phyloP scores from a whole-genome alignment of 768 basidiomycete genomes.

The Rhodosporidiobolus sp. region DNA sequence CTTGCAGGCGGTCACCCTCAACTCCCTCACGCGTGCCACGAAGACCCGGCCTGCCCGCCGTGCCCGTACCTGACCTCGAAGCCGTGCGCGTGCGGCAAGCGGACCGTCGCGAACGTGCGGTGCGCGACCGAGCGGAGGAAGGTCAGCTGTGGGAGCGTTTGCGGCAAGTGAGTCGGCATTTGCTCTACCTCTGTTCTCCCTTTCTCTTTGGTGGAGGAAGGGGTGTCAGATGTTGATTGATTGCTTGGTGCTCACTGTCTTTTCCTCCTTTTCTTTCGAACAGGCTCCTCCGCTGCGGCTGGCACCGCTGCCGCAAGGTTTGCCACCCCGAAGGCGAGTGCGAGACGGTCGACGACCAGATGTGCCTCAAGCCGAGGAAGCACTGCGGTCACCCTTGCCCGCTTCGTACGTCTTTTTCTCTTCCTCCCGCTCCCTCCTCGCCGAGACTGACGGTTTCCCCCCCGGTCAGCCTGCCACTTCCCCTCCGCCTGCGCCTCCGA shows the following conservation, averaged over 20 bases:
- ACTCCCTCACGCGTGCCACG: conserved; percentile 77
- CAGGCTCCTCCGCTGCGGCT: conserved; percentile 75
- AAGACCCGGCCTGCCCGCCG: conserved; percentile 72
- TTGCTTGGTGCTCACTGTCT: neutral
- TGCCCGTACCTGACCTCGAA: conserved; percentile 79
- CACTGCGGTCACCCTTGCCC: conserved; percentile 41
- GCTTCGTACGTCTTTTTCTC: conserved; percentile 9
- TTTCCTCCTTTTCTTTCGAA: neutral
- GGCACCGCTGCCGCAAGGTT: conserved; percentile 74
- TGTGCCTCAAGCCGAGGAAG: conserved; percentile 82
- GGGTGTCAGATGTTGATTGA: too few species aligned
- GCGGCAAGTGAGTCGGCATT: conserved; percentile 64
- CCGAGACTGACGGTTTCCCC: neutral
- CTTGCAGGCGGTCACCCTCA: conserved; percentile 65
- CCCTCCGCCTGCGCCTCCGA: conserved; percentile 78
- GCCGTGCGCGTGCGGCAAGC: conserved; percentile 85
- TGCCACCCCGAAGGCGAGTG: conserved; percentile 78
- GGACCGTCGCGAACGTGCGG: conserved; percentile 67
- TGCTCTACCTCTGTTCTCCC: neutral
- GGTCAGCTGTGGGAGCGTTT: conserved; percentile 77
- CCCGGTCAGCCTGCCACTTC: conserved; percentile 76
- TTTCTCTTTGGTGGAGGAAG: neutral
- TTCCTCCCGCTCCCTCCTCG: neutral
- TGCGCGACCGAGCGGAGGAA: conserved; percentile 72
- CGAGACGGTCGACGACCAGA: conserved; percentile 63